Evolutionary conservation across 805 yeast species (phyloP).

Genomic region (Candida andamanensis): DNA sequence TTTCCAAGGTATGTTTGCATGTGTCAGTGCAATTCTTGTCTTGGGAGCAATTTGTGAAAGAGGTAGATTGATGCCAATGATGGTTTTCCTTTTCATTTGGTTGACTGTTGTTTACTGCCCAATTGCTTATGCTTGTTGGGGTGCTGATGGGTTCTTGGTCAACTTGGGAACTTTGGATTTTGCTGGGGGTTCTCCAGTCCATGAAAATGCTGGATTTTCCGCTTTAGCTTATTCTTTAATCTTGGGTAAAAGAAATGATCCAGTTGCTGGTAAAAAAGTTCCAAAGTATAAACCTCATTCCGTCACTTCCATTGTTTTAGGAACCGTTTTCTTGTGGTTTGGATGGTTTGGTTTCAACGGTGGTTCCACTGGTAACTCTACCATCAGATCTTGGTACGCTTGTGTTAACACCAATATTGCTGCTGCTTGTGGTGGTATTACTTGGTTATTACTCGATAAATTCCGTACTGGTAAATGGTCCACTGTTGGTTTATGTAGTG

Average conservation of each 20-base stretch:
- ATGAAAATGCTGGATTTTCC: constrained; percentile 89
- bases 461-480: constrained; percentile 86
- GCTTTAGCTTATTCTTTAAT: constrained; percentile 90
- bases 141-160: constrained; percentile 84
- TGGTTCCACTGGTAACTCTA: constrained; percentile 92
- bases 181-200: constrained; percentile 99
- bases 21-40: constrained; percentile 88
- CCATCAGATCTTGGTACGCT: constrained; percentile 93
- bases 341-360: constrained; percentile 99
- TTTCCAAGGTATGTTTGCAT: constrained; percentile 96
- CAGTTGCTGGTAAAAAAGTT: constrained; percentile 57
- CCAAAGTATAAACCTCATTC: constrained; percentile 95
- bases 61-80: constrained; percentile 93
- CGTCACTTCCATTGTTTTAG: constrained; percentile 83
- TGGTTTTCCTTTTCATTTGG: constrained; percentile 92
- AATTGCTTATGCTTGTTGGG: constrained; percentile 97
- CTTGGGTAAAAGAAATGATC: constrained; percentile 90
- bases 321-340: constrained; percentile 93
- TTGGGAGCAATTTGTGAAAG: constrained; percentile 98
- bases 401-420: constrained; percentile 90
- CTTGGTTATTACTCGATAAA: constrained; percentile 92
- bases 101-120: constrained; percentile 95
- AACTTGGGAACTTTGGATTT: constrained; percentile 84
- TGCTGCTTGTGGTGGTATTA: constrained; percentile 86
- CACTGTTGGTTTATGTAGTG: constrained; percentile 89